Evolutionary conservation across 768 basidiomycete species (phyloP).

Genomic region (Trametes cinnabarina): DNA sequence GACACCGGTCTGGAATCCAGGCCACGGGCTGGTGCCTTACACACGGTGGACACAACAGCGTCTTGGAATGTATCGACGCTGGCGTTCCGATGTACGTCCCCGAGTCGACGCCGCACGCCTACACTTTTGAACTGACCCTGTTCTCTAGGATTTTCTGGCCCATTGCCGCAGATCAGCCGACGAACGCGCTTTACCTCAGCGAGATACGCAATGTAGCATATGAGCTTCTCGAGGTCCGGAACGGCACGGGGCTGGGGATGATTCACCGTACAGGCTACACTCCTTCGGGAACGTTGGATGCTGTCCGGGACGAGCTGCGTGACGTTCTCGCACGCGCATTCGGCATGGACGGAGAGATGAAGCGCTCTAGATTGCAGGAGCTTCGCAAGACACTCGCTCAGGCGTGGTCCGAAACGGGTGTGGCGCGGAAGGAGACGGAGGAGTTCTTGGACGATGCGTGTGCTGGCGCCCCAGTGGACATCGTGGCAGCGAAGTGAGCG

Average conservation of each 20-base stretch:
- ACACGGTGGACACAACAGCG: slow-evolving; percentile 5
- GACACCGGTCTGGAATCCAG: background rate
- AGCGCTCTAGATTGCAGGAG: slow-evolving; percentile 18
- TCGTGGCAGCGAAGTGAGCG: background rate
- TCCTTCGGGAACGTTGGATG: slow-evolving; percentile 24
- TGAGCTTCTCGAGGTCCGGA: slow-evolving; percentile 27
- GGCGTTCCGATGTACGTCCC: slow-evolving; percentile 1
- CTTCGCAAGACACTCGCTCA: background rate
- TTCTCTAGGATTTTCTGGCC: slow-evolving; percentile 26
- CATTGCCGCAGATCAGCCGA: slow-evolving; percentile 20
- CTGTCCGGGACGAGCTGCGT: slow-evolving; percentile 19
- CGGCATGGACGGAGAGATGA: slow-evolving; percentile 26
- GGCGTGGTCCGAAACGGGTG: slow-evolving; percentile 9
- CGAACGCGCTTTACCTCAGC: slow-evolving; percentile 21
- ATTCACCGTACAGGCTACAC: slow-evolving; percentile 7
- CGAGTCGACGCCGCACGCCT: background rate
- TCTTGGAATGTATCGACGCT: background rate
- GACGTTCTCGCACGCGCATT: slow-evolving; percentile 21
- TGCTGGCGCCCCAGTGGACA: background rate
- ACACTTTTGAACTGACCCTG: background rate
- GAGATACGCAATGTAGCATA: slow-evolving; percentile 25
- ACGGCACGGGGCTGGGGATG: slow-evolving; percentile 9
- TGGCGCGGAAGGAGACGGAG: slow-evolving; percentile 2
- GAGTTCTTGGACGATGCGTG: background rate
- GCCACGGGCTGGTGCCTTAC: slow-evolving; percentile 5